Percentiles rank a stretch among this genome's conserved stretches.
Evolutionary conservation across 2,329 filamentous ascomycete species (phyloP).

Genomic region (Claviceps sp.): DNA sequence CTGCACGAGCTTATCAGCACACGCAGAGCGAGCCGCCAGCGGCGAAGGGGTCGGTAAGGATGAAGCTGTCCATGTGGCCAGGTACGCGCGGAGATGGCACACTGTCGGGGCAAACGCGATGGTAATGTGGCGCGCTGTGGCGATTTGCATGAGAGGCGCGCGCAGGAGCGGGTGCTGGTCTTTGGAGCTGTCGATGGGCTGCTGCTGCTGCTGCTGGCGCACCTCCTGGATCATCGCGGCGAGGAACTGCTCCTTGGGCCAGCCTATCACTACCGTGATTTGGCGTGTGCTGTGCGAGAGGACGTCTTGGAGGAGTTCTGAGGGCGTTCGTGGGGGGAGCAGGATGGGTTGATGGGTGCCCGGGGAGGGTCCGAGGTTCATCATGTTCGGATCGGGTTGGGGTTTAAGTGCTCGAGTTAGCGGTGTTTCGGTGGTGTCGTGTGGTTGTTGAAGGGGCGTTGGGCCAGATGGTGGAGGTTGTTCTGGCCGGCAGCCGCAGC

Average conservation of each 20-base stretch:
- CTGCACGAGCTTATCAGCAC: conserved; percentile 6
- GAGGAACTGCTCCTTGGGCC: conserved; percentile 50
- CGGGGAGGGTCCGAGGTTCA: neutral
- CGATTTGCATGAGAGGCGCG: conserved; percentile 55
- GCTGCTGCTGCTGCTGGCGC: conserved; percentile 6
- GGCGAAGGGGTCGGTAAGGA: conserved; percentile 7
- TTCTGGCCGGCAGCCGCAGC: no score
- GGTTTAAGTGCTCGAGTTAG: no score
- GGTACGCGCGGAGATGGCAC: conserved; percentile 62
- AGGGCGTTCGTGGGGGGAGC: conserved; percentile 39
- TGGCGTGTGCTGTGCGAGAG: conserved; percentile 33
- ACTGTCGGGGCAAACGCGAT: conserved; percentile 63
- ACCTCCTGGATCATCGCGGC: conserved; percentile 40
- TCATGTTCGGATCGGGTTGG: neutral
- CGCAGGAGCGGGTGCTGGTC: conserved; percentile 31
- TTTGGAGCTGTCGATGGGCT: neutral
- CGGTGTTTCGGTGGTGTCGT: no score
- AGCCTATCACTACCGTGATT: conserved; percentile 60
- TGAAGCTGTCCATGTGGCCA: conserved; percentile 40
- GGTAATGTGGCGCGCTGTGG: conserved; percentile 54
- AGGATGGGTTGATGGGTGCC: conserved; percentile 23
- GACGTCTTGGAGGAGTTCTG: conserved; percentile 52
- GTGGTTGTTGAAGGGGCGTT: no score
- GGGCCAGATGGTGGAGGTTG: no score
- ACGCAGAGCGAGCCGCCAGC: no score